These are phyloP conservation scores for Trichoderma atrobrunneum DNA, from an alignment of 2,329 filamentous ascomycete genomes.

Conservation along the genomic window DNA sequence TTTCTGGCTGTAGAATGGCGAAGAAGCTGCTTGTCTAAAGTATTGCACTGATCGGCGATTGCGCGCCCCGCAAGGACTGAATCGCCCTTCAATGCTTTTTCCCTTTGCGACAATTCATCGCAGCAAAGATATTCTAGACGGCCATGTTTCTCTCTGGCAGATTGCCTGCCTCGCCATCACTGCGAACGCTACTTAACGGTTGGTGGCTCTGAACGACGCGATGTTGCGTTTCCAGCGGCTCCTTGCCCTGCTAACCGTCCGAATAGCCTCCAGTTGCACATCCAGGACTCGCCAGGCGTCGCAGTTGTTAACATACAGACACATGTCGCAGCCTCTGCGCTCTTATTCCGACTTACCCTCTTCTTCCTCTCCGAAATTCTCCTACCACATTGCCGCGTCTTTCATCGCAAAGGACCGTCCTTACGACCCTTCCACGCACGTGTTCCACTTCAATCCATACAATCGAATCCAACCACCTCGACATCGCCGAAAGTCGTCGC, in stretches of 20 bases:
- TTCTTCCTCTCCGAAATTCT: conserved; percentile 43
- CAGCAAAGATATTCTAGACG: conserved; percentile 17
- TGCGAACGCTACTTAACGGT: conserved; percentile 22
- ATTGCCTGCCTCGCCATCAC: conserved; percentile 22
- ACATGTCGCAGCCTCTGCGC: not conserved
- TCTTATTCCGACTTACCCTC: conserved; percentile 27
- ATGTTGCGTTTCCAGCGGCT: not conserved
- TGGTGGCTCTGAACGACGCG: not conserved
- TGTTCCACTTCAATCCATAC: conserved; percentile 70
- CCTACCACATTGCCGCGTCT: conserved; percentile 70
- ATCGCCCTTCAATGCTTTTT: not conserved
- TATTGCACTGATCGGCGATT: conserved; percentile 8
- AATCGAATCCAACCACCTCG: conserved; percentile 53
- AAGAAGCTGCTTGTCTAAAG: not conserved
- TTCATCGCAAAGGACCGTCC: conserved; percentile 70
- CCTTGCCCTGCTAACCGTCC: not conserved
- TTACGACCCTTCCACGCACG: conserved; percentile 65
- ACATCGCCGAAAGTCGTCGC: conserved; percentile 37
- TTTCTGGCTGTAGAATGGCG: conserved; percentile 1
- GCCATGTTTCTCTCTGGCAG: conserved; percentile 23
- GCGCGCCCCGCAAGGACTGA: conserved; percentile 11
- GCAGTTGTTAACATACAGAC: not conserved
- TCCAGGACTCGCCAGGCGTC: conserved; percentile 18
- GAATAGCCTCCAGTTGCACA: conserved; percentile 5
- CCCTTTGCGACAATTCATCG: conserved; percentile 15